phyloP scores from a whole-genome alignment of 176 grass and related monocot species.

The Hordeum vulgare region MorexV3_pseudomolecules_assembly NC_058519.1:478738189-478738688 shows the following conservation, averaged over 20 bases:
- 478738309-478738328: slow-evolving; percentile 59
- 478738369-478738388: not conserved
- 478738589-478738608: not conserved
- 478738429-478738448: not conserved
- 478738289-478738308: slow-evolving; percentile 63
- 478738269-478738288: slow-evolving; percentile 64
- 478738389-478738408: slow-evolving; percentile 19
- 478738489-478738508: not conserved
- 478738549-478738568: slow-evolving; percentile 12
- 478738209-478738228: not conserved
- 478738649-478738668: too few relatives aligned
- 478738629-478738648: too few relatives aligned
- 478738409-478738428: not conserved
- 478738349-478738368: slow-evolving; percentile 15
- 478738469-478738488: not conserved
- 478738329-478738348: slow-evolving; percentile 41
- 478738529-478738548: not conserved
- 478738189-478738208: slow-evolving; percentile 18
- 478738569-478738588: not conserved
- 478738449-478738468: slow-evolving; percentile 5
- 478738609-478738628: too few relatives aligned
- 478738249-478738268: slow-evolving; percentile 32
- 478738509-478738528: not conserved
- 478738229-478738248: not conserved
- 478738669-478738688: too few relatives aligned